A percentile compares a stretch with the other conserved stretches of the same genome.
Conservation (phyloP, 2,329 filamentous ascomycete species). For the Botrytis fabae region DNA sequence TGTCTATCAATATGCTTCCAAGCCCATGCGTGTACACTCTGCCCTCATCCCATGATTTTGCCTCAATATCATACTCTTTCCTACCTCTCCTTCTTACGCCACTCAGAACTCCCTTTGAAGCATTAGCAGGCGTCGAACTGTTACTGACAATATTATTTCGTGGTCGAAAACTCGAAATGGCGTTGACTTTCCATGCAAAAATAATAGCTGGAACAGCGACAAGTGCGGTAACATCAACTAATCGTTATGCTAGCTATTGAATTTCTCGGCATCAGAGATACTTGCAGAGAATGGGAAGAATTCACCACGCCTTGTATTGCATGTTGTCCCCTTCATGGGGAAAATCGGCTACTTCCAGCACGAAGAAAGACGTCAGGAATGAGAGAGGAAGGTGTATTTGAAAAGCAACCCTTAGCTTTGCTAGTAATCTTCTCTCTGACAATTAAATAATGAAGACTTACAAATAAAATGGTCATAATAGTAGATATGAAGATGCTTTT, state of each 20-base stretch:
- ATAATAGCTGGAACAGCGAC: not conserved
- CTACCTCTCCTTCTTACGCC: not conserved
- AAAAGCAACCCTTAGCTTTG: not conserved
- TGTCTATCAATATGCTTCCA: not conserved
- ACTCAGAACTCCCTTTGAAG: not conserved
- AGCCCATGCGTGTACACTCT: accelerated
- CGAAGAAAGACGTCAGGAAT: not conserved
- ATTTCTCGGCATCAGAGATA: not conserved
- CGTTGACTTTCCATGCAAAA: not conserved
- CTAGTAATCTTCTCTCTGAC: too few relatives aligned
- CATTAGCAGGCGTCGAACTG: not conserved
- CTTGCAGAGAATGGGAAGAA: not conserved
- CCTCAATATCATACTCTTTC: not conserved
- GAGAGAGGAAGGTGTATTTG: not conserved
- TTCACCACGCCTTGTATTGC: not conserved
- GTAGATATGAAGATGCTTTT: constrained; percentile 41
- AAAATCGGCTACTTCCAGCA: not conserved
- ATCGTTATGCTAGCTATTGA: not conserved
- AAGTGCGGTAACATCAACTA: not conserved
- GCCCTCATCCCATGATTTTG: not conserved
- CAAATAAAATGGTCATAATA: constrained; percentile 40
- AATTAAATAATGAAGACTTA: not conserved
- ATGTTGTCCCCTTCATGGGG: not conserved
- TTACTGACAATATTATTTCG: not conserved
- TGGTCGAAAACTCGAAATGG: not conserved